These are phyloP conservation scores for Kwoniella dendrophila DNA, from an alignment of 768 basidiomycete species.

Conservation along the genomic window DNA sequence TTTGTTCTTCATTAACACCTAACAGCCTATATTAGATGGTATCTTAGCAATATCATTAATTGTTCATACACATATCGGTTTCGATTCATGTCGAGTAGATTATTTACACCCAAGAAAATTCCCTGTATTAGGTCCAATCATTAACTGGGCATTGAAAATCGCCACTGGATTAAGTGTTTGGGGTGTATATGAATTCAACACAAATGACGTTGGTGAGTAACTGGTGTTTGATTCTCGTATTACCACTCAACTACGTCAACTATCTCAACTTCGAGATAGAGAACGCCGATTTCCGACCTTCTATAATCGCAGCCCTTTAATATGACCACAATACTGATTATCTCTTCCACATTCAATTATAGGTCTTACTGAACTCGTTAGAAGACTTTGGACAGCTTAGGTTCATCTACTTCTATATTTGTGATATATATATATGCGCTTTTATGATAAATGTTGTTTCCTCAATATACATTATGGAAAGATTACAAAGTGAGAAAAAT, in stretches of 20 bases:
- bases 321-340: too few relatives aligned
- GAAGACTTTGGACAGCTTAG: constrained; percentile 79
- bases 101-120: constrained; percentile 93
- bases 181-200: constrained; percentile 97
- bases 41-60: constrained; percentile 82
- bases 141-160: constrained; percentile 74
- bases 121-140: constrained; percentile 71
- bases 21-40: constrained; percentile 77
- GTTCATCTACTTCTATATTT: too few relatives aligned
- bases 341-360: not conserved
- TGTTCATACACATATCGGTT: constrained; percentile 95
- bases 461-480: too few relatives aligned
- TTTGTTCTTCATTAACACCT: not conserved
- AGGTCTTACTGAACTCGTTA: constrained; percentile 85
- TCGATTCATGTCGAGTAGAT: constrained; percentile 70
- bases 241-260: not conserved
- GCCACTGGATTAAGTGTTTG: constrained; percentile 76
- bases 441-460: too few relatives aligned
- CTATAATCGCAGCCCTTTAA: too few relatives aligned
- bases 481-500: too few relatives aligned
- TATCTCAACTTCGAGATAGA: not conserved
- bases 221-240: not conserved
- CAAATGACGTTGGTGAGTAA: constrained; percentile 88
- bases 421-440: too few relatives aligned
- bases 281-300: not conserved